Conservation (phyloP, 2,329 filamentous ascomycete genomes). For the Magnaporthiopsis poae region DNA sequence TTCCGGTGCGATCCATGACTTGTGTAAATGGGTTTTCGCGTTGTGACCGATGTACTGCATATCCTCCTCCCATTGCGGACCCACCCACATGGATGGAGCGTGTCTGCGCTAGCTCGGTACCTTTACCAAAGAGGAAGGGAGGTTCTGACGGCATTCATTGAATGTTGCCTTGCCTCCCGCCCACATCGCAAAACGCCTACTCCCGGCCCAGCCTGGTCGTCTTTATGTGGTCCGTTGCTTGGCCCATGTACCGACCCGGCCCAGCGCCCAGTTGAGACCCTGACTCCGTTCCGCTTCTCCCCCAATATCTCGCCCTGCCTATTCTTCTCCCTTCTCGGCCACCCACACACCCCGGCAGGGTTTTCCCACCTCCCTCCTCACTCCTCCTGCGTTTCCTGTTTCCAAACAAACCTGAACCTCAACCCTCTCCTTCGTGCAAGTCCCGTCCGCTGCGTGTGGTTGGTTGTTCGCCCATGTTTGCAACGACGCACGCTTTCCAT, state of each 20-base stretch:
- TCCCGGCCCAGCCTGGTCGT: not conserved
- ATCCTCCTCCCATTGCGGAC: not conserved
- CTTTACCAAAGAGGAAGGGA: not conserved
- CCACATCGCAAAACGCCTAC: not conserved
- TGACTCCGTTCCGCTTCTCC: not conserved
- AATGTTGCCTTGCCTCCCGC: not conserved
- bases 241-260: not conserved
- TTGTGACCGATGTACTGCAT: not conserved
- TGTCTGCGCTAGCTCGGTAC: not conserved
- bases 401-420: not conserved
- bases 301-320: not conserved
- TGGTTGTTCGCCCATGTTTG: not conserved
- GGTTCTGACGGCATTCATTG: not conserved
- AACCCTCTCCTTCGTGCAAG: not conserved
- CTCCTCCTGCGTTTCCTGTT: not conserved
- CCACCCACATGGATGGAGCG: not conserved
- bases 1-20: not conserved
- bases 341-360: not conserved
- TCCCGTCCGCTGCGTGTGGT: not conserved
- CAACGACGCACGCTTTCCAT: not conserved
- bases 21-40: not conserved
- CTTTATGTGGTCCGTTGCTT: not conserved
- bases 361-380: constrained; percentile 3
- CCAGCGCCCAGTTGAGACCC: not conserved
- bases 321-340: not conserved